phyloP scores from a whole-genome alignment of 2,329 filamentous ascomycete species.

The Cordyceps tenuipes region DNA sequence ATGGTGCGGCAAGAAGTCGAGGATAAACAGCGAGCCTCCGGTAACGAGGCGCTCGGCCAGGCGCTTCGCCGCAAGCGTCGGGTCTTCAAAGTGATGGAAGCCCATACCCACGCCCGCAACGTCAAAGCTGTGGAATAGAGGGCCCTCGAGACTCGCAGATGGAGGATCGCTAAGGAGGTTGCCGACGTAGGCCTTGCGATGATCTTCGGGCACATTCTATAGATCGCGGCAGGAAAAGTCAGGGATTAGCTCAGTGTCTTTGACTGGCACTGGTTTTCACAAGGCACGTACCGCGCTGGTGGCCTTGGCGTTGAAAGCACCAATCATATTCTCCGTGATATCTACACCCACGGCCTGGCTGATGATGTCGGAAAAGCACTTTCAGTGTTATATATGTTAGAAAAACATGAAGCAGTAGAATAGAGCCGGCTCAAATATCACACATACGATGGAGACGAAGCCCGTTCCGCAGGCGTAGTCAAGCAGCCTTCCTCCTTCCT shows the following conservation, averaged over 20 bases:
- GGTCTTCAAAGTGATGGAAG: conserved; percentile 61
- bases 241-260: neutral
- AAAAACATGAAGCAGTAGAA: neutral
- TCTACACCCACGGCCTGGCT: conserved; percentile 61
- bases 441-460: conserved; percentile 50
- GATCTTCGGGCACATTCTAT: conserved; percentile 39
- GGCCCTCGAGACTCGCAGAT: conserved; percentile 47
- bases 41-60: conserved; percentile 54
- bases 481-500: conserved; percentile 44
- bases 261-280: neutral
- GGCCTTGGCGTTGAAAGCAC: conserved; percentile 55
- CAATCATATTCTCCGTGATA: conserved; percentile 62
- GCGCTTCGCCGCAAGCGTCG: conserved; percentile 47
- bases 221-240: no score
- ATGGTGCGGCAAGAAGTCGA: conserved; percentile 56
- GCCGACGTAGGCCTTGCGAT: conserved; percentile 50
- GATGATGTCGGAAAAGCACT: conserved; percentile 19
- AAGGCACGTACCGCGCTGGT: conserved; percentile 37
- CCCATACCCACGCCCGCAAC: conserved; percentile 53
- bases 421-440: neutral
- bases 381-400: neutral
- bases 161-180: conserved; percentile 45
- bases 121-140: conserved; percentile 63
- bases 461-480: conserved; percentile 75
- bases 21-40: conserved; percentile 58